Percentiles rank a stretch among this genome's conserved stretches.
Conservation (phyloP, 75 land plant genomes). For the Selaginella moellendorffii region DNA sequence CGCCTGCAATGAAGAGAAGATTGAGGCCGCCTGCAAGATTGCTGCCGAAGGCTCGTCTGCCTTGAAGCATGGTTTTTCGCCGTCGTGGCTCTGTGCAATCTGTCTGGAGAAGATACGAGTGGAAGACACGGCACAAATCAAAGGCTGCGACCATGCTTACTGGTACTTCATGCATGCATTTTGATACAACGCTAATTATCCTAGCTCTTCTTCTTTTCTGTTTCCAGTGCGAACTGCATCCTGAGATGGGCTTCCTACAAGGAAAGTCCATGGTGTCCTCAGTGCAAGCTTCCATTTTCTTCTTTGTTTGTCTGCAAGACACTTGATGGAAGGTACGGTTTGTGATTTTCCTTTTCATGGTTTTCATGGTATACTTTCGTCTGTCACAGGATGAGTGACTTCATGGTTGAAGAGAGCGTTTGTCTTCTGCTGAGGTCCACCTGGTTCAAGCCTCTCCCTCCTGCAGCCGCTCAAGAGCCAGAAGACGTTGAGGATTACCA, state of each 20-base stretch:
- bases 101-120: constrained; percentile 65
- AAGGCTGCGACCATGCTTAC: constrained; percentile 98
- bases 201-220: no score
- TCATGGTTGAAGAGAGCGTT: constrained; percentile 89
- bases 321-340: constrained; percentile 71
- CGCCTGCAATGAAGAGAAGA: no score
- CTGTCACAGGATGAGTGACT: constrained; percentile 48
- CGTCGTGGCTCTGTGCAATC: constrained; percentile 50
- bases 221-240: constrained; percentile 76
- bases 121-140: constrained; percentile 71
- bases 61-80: no score
- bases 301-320: constrained; percentile 54
- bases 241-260: constrained; percentile 76
- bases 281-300: constrained; percentile 82
- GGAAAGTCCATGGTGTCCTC: constrained; percentile 61
- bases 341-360: neutral
- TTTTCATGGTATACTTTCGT: neutral
- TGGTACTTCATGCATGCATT: constrained; percentile 43
- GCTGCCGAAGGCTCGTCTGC: no score
- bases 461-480: constrained; percentile 17
- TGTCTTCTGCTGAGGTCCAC: constrained; percentile 70
- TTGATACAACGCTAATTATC: no score
- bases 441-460: constrained; percentile 51
- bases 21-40: no score
- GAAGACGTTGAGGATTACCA: constrained; percentile 36